phyloP scores from a whole-genome alignment of 139 green algal species.

The Tetradesmus lagerheimii region DNA sequence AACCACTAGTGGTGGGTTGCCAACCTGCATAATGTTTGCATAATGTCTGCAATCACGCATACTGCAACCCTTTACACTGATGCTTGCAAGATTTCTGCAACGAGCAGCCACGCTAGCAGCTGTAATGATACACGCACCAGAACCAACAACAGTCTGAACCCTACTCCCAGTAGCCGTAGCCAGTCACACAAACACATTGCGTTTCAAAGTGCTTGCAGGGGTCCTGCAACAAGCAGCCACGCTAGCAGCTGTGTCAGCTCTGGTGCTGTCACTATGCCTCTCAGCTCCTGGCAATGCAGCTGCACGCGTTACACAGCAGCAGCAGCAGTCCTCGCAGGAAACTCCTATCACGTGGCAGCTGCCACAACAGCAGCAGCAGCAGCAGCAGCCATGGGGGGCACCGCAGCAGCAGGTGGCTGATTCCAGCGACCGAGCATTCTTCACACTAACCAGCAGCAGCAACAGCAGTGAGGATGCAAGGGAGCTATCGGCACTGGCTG shows the following conservation, averaged over 20 bases:
- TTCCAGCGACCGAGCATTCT: background rate
- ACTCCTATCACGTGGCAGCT: background rate
- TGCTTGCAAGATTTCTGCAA: too few species aligned
- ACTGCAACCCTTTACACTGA: too few species aligned
- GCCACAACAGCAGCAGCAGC: constrained; percentile 40
- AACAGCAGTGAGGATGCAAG: background rate
- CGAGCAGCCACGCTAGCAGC: too few species aligned
- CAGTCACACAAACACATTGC: too few species aligned
- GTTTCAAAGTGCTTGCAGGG: background rate
- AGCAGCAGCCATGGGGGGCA: background rate
- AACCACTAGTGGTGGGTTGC: too few species aligned
- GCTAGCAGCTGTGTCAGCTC: background rate
- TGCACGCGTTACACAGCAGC: constrained; percentile 23
- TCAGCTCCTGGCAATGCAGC: background rate
- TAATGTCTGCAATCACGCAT: too few species aligned
- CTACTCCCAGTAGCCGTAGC: too few species aligned
- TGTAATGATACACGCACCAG: too few species aligned
- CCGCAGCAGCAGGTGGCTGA: constrained; percentile 25
- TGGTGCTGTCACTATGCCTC: constrained; percentile 1
- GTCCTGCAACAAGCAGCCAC: constrained; percentile 12
- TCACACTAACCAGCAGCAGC: background rate
- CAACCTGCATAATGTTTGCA: too few species aligned
- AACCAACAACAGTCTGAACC: too few species aligned
- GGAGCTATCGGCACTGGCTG: constrained; percentile 36
- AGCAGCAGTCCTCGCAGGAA: constrained; percentile 21